A percentile compares a stretch with the other conserved stretches of the same genome.
These are phyloP conservation scores for Termitomyces titanicus DNA, from an alignment of 768 basidiomycete species.

Conservation along the genomic window DNA sequence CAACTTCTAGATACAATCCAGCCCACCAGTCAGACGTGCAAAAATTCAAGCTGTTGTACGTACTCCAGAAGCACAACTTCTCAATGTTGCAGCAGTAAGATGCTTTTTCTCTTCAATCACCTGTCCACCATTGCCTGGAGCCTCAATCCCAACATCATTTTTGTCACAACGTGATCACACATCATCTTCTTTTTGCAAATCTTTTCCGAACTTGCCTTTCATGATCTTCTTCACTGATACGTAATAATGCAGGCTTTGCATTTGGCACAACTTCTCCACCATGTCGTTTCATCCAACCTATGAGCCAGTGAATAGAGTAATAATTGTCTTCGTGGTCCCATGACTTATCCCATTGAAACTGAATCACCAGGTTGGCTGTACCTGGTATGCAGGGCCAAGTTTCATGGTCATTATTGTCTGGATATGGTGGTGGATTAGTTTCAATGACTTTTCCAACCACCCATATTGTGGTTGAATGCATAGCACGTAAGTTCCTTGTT, in stretches of 20 bases:
- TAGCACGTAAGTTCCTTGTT: background rate
- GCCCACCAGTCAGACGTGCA: no score
- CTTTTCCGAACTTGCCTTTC: background rate
- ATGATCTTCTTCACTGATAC: background rate
- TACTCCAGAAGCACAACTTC: background rate
- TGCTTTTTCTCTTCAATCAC: background rate
- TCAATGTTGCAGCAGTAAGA: background rate
- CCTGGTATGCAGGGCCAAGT: background rate
- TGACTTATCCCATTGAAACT: background rate
- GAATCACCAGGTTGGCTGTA: background rate
- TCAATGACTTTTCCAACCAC: background rate
- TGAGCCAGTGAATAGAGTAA: background rate
- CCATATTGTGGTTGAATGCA: background rate
- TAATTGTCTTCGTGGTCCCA: background rate
- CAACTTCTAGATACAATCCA: constrained; percentile 6
- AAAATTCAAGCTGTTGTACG: no score
- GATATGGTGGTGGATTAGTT: background rate
- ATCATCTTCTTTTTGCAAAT: no score
- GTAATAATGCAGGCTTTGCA: background rate
- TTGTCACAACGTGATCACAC: no score
- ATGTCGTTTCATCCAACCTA: background rate
- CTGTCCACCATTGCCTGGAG: no score
- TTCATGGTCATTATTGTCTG: background rate
- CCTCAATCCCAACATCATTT: no score
- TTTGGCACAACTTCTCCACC: background rate